These are phyloP conservation scores for Juglanconis sp. DNA, from an alignment of 2,329 filamentous ascomycete genomes.

Conservation along the genomic window DNA sequence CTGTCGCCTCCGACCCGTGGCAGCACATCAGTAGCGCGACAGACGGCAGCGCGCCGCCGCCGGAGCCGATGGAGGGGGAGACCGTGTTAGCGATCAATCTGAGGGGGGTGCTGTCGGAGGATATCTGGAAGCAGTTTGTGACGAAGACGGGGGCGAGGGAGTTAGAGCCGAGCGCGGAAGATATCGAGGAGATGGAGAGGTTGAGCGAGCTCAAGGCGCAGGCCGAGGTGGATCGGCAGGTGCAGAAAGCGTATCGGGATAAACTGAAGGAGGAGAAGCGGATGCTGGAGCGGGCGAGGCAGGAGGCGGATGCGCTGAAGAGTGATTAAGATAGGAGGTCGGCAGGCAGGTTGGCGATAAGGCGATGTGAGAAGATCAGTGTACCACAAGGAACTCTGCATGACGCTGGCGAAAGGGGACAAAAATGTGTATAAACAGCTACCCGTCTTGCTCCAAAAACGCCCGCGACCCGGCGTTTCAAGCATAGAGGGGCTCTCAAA, in stretches of 20 bases:
- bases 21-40: conserved; percentile 33
- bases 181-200: conserved; percentile 55
- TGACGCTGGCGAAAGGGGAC: too few species aligned
- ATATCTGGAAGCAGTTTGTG: conserved; percentile 63
- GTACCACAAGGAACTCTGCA: neutral
- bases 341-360: neutral
- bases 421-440: too few species aligned
- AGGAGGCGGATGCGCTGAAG: conserved; percentile 44
- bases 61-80: conserved; percentile 46
- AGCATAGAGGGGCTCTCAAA: neutral
- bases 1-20: conserved; percentile 17
- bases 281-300: conserved; percentile 53
- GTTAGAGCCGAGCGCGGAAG: conserved; percentile 56
- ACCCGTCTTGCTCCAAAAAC: too few species aligned
- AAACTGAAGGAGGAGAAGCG: conserved; percentile 61
- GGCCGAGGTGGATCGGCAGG: conserved; percentile 52
- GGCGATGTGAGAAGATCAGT: neutral
- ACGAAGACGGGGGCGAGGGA: conserved; percentile 57
- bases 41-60: conserved; percentile 45
- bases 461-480: too few species aligned
- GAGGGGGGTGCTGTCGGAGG: conserved; percentile 56
- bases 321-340: conserved; percentile 17
- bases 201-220: conserved; percentile 52
- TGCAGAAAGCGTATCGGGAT: conserved; percentile 49
- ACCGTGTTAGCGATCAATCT: conserved; percentile 58